Base-by-base conservation (phyloP, 2,329 filamentous ascomycete species). In the Ascocoryne sarcoides region DNA sequence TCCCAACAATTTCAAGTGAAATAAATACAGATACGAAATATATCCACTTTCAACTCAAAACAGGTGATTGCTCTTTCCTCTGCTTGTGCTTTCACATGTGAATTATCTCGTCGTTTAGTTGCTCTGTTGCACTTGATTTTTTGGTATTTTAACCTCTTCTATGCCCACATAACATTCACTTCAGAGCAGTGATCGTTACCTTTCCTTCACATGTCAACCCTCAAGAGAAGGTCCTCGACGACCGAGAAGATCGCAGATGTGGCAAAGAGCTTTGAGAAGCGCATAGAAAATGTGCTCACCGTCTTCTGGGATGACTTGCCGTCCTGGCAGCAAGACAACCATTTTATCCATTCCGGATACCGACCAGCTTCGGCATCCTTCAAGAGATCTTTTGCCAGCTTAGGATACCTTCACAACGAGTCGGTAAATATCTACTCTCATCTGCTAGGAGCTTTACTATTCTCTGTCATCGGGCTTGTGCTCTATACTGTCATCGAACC, bases 391-490 rank as follows among this genome's bases (percentile, higher is more conserved):
- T 67, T 75, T 43, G 62, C 68, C 29, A 78, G 71, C 26, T 63
- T 84, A 12, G 60, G 66, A 38, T 78, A 82, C 59, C 54, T 84
- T 10, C 79, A 85, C 62, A 84, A 65, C 48, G 56, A 64, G 57
- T 73, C 74, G 4, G 73, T 85, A 35, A 86, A 86, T 59, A 84
- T 85, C 53, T 84, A 81, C 60, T 71, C 76, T 3, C 82, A 86
- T 59, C 67, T 85, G 10, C 20, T 80, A 8, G 87, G 86, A 5
- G 75, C 81, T 9, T 37, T 82, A 1, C 50, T 73, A 26, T 79
- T 83, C 42, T 56, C 75, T 3, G 55, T 67, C 5, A 63, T 67
- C 1, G 73, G 68, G 1, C 47, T 65, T 10, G 65, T 72, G 36
- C 62, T 88, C 10, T 76, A 80, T 60, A 57, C 60, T 17, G 62